These are phyloP conservation scores for Lagerstroemia fauriei DNA, from an alignment of 441 rosid genomes.

Conservation along the genomic window DNA sequence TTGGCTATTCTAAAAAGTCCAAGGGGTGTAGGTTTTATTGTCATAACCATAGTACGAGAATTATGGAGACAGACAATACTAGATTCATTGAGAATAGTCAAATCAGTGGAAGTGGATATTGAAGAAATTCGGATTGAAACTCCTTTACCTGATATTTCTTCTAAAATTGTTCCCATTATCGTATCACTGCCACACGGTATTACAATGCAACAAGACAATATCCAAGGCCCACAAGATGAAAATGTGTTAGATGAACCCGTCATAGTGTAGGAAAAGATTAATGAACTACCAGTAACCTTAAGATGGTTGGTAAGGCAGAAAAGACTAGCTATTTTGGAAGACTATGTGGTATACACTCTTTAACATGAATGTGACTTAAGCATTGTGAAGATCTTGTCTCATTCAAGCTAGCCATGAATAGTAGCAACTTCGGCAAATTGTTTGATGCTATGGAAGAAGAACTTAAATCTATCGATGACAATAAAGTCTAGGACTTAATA, in stretches of 20 bases:
- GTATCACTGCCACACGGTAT: no score
- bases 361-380: neutral
- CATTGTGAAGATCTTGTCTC: neutral
- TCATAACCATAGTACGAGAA: neutral
- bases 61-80: neutral
- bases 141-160: neutral
- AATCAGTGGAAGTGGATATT: neutral
- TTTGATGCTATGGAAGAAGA: no score
- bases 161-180: neutral
- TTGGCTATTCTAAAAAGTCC: neutral
- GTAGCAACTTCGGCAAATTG: no score
- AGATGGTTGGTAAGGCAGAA: neutral
- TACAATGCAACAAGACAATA: no score
- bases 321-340: neutral
- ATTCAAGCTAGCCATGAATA: no score
- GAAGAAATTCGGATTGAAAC: no score
- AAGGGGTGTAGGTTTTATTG: slow-evolving; percentile 3
- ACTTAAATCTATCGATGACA: no score
- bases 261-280: neutral
- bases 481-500: no score
- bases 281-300: neutral
- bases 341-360: neutral
- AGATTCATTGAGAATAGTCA: slow-evolving; percentile 16
- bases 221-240: no score
- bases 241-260: no score